Evolutionary conservation across 208 protist species (phyloP), one percentile per base, ranked within the genome.

Genomic region (Trypanosoma melophagium): DNA sequence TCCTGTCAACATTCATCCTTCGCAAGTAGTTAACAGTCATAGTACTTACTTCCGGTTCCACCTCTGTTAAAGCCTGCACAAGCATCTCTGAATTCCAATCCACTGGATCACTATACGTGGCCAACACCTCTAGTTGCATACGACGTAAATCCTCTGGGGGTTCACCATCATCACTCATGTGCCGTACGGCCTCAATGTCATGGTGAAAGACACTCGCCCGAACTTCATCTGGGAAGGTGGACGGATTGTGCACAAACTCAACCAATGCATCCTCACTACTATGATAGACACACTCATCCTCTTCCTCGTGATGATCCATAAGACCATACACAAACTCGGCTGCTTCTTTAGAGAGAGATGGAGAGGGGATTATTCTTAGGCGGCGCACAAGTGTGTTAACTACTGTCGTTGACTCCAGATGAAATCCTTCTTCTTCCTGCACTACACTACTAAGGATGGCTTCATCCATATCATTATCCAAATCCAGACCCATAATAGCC

Each of bases 51-150:
- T 61, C 31, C 19, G 59, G 60, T 24, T 59, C 65, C 38, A 73
- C 66, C 13, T 69, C 60, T 40, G 53, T 12, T 21, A 79, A 38
- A 16, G 60, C 73, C 38, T 74, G 60, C 8, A 67, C 24, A 40
- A 79, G 60, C 14, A 25, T 69, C 21, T 79, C 65, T 17, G 47
- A 45, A 35, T 61, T 54, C 73, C 73, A 79, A 7, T 68, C 60
- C 7, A 56, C 22, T 9, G 67, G 67, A 45, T 79, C 73, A 28
- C 73, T 66, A 42, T 65, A 65, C 22, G 47, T 55, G 16, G 45
- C 9, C 10, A 79, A 41, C 16, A 69, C 47, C 22, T 19, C 44
- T n/a, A 73, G 28, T 47, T 69, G 67, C 66, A 72, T 73, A 16
- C 66, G 67, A 1, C 24, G 51, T 47, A 74, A n/a, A 17, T 67